Evolutionary conservation across 2,329 filamentous ascomycete species (phyloP).

Genomic region (Chrysosporium queenslandicum): DNA sequence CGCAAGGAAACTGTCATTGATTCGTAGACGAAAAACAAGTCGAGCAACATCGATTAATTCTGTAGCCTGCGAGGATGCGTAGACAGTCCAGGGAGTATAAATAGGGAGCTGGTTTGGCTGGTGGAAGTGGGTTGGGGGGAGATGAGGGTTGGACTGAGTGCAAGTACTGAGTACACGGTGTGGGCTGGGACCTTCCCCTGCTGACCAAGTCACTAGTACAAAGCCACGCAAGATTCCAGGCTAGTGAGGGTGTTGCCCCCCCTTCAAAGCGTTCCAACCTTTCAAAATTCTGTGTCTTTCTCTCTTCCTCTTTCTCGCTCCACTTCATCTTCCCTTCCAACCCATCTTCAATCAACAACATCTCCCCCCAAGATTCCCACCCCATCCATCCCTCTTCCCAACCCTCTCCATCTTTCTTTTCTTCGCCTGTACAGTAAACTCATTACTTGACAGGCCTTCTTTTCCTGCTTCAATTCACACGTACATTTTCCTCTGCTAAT

Average conservation of each 20-base stretch:
- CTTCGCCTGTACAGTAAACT: slow-evolving; percentile 17
- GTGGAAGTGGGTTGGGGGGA: background rate
- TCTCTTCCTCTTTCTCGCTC: slow-evolving; percentile 9
- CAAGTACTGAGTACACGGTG: slow-evolving; percentile 7
- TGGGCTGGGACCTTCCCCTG: background rate
- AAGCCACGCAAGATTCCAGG: slow-evolving; percentile 4
- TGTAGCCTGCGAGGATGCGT: background rate
- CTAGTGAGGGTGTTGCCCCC: slow-evolving; percentile 6
- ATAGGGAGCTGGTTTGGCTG: background rate
- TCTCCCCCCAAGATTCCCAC: slow-evolving; percentile 15
- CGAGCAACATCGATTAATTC: background rate
- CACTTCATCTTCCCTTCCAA: slow-evolving; percentile 10
- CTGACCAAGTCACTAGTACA: slow-evolving; percentile 5
- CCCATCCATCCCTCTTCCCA: slow-evolving; percentile 10
- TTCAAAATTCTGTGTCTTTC: slow-evolving; percentile 13
- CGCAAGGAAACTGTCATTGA: too few relatives aligned
- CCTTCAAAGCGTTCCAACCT: slow-evolving; percentile 7
- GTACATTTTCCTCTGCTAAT: slow-evolving; percentile 27
- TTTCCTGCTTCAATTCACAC: slow-evolving; percentile 25
- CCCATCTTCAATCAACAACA: slow-evolving; percentile 12
- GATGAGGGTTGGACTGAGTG: too few relatives aligned
- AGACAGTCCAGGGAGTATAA: background rate
- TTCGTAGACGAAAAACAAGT: background rate
- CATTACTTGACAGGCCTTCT: slow-evolving; percentile 11
- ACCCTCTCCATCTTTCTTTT: slow-evolving; percentile 3